Base-by-base conservation (phyloP, 1,284 basidiomycete genomes). In the Trametes polyzona region DNA sequence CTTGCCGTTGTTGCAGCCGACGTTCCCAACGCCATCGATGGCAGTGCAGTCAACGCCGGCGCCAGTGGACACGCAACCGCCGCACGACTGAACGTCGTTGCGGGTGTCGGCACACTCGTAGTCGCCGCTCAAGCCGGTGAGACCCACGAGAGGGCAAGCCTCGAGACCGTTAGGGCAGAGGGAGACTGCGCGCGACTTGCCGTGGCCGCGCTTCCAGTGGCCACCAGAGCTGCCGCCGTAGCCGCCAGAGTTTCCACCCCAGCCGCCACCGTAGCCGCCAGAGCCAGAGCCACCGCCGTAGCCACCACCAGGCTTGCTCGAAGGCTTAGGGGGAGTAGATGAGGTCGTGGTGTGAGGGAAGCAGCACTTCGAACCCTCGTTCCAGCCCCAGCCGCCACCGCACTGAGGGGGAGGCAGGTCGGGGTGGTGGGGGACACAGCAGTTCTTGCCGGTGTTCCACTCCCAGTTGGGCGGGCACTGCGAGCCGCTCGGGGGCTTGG, bases 11-110 rank as follows among this genome's bases (percentile, higher is more conserved):
- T 83, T 78, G 71, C 92, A 93, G 16, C 82, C 85, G 55, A 91
- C 88, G 59, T 86, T 85, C 77, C 82, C 80, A 21, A 80, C 83
- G 62, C 85, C 80, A 36, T 74, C 63, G 61, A 93, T 89, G 30
- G 78, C 70, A 29, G 83, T 86, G 74, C 90, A 93, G 71, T 93
- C 87, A 66, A 83, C 75, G 29, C 91, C 91, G 49, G 78, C 70
- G 30, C 85, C 84, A 26, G 78, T 73, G 8, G 82, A 79, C 4
- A 81, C 73, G 69, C 90, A 93, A 39, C 92, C 92, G 66, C 90
- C 90, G 71, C 91, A 93, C 46, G 83, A 82, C 59, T 79, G 74
- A 37, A 88, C 76, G 60, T 88, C 86, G 29, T 72, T 72, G 12
- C 68, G 62, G 48, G 77, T 79, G 69, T 88, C 83, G 41, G 87